phyloP scores from a whole-genome alignment of 2,329 filamentous ascomycete species.

The Chaetomium olivaceum region DNA sequence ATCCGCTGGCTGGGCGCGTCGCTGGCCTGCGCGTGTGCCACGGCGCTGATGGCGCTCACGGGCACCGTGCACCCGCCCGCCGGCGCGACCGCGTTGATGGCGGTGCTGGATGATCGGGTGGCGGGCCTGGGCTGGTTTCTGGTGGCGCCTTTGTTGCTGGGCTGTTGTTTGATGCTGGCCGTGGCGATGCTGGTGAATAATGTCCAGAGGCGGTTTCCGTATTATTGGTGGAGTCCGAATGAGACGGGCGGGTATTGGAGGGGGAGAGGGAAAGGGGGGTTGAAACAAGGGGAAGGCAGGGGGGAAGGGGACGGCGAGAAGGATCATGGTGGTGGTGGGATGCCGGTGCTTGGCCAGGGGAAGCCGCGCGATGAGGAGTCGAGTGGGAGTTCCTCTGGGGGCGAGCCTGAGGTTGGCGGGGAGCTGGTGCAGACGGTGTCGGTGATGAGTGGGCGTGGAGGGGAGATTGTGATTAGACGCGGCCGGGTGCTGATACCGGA shows the following conservation, averaged over 20 bases:
- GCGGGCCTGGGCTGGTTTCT: slow-evolving; percentile 67
- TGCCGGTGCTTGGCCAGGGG: no score
- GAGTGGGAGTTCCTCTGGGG: slow-evolving; percentile 7
- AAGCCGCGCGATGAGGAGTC: background rate
- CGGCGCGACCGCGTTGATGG: slow-evolving; percentile 71
- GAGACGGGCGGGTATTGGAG: slow-evolving; percentile 36
- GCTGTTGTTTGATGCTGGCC: slow-evolving; percentile 59
- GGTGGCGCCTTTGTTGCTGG: slow-evolving; percentile 63
- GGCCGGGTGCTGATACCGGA: slow-evolving; percentile 26
- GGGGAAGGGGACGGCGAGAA: background rate
- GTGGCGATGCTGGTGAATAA: slow-evolving; percentile 70
- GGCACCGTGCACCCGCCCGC: slow-evolving; percentile 74
- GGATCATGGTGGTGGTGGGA: background rate
- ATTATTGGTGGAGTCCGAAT: slow-evolving; percentile 68
- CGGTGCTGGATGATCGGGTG: slow-evolving; percentile 58
- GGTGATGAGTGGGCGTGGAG: slow-evolving; percentile 4
- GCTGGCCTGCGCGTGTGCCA: slow-evolving; percentile 64
- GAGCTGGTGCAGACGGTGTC: slow-evolving; percentile 13
- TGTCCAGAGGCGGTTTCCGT: slow-evolving; percentile 63
- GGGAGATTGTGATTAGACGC: slow-evolving; percentile 23
- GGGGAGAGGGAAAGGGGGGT: slow-evolving; percentile 3
- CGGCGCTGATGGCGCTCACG: slow-evolving; percentile 66
- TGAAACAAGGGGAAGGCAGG: background rate
- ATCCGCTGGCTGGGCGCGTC: slow-evolving; percentile 66
- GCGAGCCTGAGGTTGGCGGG: slow-evolving; percentile 3